These are phyloP conservation scores for Fragaria vesca DNA, from an alignment of 306 rosid species.

Conservation along the genomic window DNA sequence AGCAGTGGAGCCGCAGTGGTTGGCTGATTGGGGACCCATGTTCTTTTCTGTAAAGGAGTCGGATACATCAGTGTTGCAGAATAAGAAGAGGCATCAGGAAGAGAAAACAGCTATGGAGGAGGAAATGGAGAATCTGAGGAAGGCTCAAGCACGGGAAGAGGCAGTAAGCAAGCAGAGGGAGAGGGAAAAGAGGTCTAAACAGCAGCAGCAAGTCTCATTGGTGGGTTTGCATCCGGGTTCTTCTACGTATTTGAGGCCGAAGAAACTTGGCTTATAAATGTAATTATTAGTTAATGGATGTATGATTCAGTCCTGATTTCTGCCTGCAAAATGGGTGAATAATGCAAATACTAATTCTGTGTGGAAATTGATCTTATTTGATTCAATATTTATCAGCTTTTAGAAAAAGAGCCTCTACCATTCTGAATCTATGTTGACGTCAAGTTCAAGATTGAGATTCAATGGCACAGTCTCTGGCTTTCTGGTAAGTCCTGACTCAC, in stretches of 20 bases:
- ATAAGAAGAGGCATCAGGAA: conserved; percentile 70
- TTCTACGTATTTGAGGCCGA: conserved; percentile 65
- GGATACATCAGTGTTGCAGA: conserved; percentile 76
- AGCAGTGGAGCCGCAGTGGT: conserved; percentile 90
- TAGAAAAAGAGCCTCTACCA: neutral
- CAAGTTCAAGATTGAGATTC: too few relatives aligned
- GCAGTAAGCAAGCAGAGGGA: conserved; percentile 50
- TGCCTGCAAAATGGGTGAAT: neutral
- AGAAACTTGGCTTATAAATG: conserved; percentile 70
- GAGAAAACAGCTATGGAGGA: conserved; percentile 88
- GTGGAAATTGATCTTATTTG: neutral
- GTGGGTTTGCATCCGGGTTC: conserved; percentile 74
- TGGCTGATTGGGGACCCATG: conserved; percentile 96
- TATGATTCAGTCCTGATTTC: neutral
- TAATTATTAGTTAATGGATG: neutral
- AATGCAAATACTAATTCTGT: neutral
- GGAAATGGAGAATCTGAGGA: conserved; percentile 87
- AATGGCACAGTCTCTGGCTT: neutral
- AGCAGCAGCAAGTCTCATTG: conserved; percentile 57
- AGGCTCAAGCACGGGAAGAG: conserved; percentile 65
- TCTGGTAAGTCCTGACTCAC: too few relatives aligned
- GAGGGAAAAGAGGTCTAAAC: conserved; percentile 56
- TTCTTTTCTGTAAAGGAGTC: conserved; percentile 90
- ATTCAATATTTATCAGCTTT: neutral
- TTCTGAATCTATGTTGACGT: neutral